Conservation (phyloP, 306 rosid genomes). For the Acmispon strigosus region DNA sequence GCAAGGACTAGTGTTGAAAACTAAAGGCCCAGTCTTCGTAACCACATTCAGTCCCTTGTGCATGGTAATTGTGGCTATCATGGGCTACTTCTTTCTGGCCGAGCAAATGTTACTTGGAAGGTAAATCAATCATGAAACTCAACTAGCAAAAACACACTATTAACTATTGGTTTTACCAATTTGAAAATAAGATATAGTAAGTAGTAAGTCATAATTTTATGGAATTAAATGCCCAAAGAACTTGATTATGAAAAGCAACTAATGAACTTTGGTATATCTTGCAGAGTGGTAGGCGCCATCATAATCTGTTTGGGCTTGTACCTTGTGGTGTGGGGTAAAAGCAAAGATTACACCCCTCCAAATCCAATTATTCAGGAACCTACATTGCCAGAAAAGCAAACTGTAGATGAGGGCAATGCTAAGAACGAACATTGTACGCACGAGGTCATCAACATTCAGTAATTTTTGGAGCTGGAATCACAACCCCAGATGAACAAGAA, state of each 20-base stretch:
- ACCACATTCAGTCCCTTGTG: slow-evolving; percentile 71
- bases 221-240: not conserved
- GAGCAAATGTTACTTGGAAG: slow-evolving; percentile 70
- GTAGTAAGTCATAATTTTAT: not conserved
- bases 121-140: slow-evolving; percentile 36
- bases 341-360: slow-evolving; percentile 45
- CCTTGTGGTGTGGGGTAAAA: slow-evolving; percentile 81
- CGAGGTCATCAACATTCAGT: slow-evolving; percentile 21
- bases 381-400: slow-evolving; percentile 13
- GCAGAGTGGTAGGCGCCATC: slow-evolving; percentile 63
- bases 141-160: not conserved
- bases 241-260: not conserved
- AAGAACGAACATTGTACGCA: slow-evolving; percentile 27
- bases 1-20: slow-evolving; percentile 75
- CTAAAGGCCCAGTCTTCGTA: slow-evolving; percentile 80
- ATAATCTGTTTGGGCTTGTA: slow-evolving; percentile 57
- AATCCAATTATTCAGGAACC: slow-evolving; percentile 20
- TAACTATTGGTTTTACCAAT: too few species aligned
- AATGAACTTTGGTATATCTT: not conserved
- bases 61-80: slow-evolving; percentile 70
- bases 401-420: not conserved
- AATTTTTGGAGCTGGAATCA: slow-evolving; percentile 15
- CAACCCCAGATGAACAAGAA: slow-evolving; percentile 12
- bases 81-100: slow-evolving; percentile 50
- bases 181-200: too few species aligned